A percentile compares a stretch with the other conserved stretches of the same genome.
These are phyloP conservation scores for Magnusiomyces paraingens DNA, from an alignment of 1,139 yeast species.

Conservation along the genomic window DNA sequence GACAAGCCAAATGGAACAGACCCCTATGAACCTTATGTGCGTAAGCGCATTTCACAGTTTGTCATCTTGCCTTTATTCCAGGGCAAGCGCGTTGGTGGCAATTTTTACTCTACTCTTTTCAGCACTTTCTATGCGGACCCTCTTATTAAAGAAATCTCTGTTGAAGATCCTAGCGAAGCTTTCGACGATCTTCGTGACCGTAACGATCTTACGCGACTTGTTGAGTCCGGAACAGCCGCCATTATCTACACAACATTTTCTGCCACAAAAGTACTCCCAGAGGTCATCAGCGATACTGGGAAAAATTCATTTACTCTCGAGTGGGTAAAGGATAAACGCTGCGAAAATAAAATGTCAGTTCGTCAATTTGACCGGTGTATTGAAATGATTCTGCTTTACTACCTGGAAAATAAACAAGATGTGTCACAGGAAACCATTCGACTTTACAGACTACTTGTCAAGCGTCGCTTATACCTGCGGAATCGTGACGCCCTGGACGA, in stretches of 20 bases:
- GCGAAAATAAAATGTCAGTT: conserved; percentile 55
- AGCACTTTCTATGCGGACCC: conserved; percentile 49
- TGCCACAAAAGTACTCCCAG: conserved; percentile 12
- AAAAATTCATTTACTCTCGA: conserved; percentile 29
- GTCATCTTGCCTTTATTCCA: conserved; percentile 71
- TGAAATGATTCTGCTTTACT: conserved; percentile 64
- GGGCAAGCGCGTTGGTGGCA: conserved; percentile 64
- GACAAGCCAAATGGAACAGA: conserved; percentile 37
- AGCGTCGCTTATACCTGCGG: conserved; percentile 64
- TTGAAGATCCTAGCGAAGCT: conserved; percentile 91
- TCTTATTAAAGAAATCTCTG: conserved; percentile 65
- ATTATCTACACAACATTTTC: conserved; percentile 9
- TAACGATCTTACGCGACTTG: conserved; percentile 59
- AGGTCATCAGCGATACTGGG: conserved; percentile 66
- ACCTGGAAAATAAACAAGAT: conserved; percentile 17
- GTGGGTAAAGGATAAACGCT: conserved; percentile 42
- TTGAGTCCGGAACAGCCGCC: conserved; percentile 29
- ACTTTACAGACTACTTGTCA: conserved; percentile 52
- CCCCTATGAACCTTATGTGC: conserved; percentile 31
- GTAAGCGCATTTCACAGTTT: conserved; percentile 85
- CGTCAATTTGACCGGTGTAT: conserved; percentile 72
- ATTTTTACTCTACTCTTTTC: conserved; percentile 52
- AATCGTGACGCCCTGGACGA: conserved; percentile 71
- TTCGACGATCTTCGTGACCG: conserved; percentile 89
- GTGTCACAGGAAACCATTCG: conserved; percentile 29